A percentile compares a stretch with the other conserved stretches of the same genome.
Evolutionary conservation across 2,329 filamentous ascomycete species (phyloP).

Genomic region (Dendryphion nanum): DNA sequence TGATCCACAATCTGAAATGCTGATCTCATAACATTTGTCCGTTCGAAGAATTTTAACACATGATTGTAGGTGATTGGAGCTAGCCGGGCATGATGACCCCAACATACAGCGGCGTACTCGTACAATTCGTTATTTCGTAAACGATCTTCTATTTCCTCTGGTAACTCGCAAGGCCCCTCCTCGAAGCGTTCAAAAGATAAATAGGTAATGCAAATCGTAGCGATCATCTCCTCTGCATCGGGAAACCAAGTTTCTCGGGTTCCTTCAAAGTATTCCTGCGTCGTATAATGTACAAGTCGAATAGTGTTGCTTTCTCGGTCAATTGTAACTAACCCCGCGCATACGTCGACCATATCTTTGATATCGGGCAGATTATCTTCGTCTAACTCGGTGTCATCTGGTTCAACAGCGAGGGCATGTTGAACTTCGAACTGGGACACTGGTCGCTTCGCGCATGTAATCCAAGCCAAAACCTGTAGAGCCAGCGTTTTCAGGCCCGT

Average conservation of each 20-base stretch:
- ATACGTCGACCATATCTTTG: conserved; percentile 6
- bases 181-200: conserved; percentile 21
- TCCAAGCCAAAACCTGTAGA: conserved; percentile 4
- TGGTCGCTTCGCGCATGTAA: conserved; percentile 5
- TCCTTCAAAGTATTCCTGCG: conserved; percentile 19
- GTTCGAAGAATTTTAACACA: neutral
- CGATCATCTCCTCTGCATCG: conserved; percentile 13
- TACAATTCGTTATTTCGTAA: neutral
- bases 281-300: conserved; percentile 20
- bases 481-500: conserved; percentile 1
- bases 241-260: conserved; percentile 17
- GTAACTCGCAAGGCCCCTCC: neutral
- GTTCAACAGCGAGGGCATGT: conserved; percentile 5
- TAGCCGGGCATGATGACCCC: neutral
- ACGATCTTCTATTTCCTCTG: neutral
- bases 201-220: conserved; percentile 22
- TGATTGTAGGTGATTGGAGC: neutral
- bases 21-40: neutral
- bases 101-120: neutral
- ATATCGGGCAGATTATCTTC: conserved; percentile 3
- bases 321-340: conserved; percentile 26
- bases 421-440: conserved; percentile 2
- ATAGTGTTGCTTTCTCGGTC: conserved; percentile 21
- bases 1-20: neutral
- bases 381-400: conserved; percentile 1